Base-by-base conservation (phyloP, 2,329 filamentous ascomycete species). In the Talaromyces sp. region DNA sequence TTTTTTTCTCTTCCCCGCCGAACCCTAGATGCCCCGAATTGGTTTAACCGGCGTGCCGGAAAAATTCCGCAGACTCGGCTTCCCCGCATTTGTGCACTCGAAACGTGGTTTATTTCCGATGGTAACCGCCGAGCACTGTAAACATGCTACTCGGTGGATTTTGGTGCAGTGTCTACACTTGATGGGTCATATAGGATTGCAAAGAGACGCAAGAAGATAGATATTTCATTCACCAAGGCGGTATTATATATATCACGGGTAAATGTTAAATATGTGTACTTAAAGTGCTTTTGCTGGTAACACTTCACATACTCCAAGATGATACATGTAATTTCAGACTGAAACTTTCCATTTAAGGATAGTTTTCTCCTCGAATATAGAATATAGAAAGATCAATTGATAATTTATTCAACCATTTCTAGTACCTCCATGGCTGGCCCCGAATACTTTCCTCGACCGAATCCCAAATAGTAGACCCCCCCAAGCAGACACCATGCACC, bases 71-170 rank as follows among this genome's bases (percentile, higher is more conserved):
- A 21, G 19, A 46, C 41, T 38, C 35, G 17, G 35, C 14, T 46
- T 46, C 43, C 43, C 75, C 75, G 77, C 0, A 70, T 74, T 0
- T 76, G 75, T 26, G 67, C 68, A 4, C 11, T 35, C 32, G 32
- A 13, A 35, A 35, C 32, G 13, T 14, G 13, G 10, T 65, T 63
- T 4, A 68, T 71, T 58, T 76, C 68, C 5, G 74, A 68, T 0
- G 79, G 63, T 77, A 79, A 79, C 11, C 71, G 71, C 24, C 43
- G 19, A n/a, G 14, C 35, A 8, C 35, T 4, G 35, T 38, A 5
- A 35, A 35, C 14, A n/a, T 38, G 17, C 5, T n/a, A 17, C 6
- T n/a, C 5, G 14, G 17, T 38, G 35, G 7, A 17, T n/a, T n/a
- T n/a, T n/a, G n/a, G n/a, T n/a, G n/a, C n/a, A n/a, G n/a, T n/a